Evolutionary conservation across 805 yeast genomes (phyloP).

Genomic region (Saturnispora saitoi): DNA sequence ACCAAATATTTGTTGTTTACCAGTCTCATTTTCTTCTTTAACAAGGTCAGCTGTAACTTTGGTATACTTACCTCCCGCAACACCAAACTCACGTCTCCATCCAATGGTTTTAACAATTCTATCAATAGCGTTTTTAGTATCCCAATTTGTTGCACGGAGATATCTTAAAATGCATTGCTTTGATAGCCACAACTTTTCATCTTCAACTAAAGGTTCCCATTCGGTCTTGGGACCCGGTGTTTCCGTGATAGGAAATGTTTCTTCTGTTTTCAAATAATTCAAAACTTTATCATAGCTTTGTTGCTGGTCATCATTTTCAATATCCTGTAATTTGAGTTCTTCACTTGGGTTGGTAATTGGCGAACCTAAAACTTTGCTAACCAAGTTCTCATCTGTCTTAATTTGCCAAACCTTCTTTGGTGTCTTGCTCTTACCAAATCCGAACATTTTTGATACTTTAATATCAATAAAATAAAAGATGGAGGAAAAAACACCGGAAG

Average conservation of each 20-base stretch:
- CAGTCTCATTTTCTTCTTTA: slow-evolving; percentile 73
- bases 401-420: slow-evolving; percentile 23
- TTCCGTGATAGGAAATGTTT: slow-evolving; percentile 42
- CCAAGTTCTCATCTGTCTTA: slow-evolving; percentile 18
- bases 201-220: slow-evolving; percentile 32
- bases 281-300: slow-evolving; percentile 50
- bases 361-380: slow-evolving; percentile 40
- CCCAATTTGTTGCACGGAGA: slow-evolving; percentile 90
- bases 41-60: slow-evolving; percentile 46
- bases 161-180: slow-evolving; percentile 85
- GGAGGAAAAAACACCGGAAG: neutral
- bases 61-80: slow-evolving; percentile 40
- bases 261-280: slow-evolving; percentile 47
- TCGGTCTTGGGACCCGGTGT: slow-evolving; percentile 24
- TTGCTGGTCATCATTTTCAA: slow-evolving; percentile 44
- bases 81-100: slow-evolving; percentile 93
- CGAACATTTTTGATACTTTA: slow-evolving; percentile 19
- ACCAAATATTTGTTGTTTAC: slow-evolving; percentile 85
- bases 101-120: slow-evolving; percentile 69
- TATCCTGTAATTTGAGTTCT: slow-evolving; percentile 12
- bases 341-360: slow-evolving; percentile 49
- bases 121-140: slow-evolving; percentile 52
- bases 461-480: neutral
- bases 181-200: slow-evolving; percentile 85
- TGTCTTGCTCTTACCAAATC: slow-evolving; percentile 21